Conservation (phyloP, 176 grass and related monocot species). For the Cocos nucifera region DNA sequence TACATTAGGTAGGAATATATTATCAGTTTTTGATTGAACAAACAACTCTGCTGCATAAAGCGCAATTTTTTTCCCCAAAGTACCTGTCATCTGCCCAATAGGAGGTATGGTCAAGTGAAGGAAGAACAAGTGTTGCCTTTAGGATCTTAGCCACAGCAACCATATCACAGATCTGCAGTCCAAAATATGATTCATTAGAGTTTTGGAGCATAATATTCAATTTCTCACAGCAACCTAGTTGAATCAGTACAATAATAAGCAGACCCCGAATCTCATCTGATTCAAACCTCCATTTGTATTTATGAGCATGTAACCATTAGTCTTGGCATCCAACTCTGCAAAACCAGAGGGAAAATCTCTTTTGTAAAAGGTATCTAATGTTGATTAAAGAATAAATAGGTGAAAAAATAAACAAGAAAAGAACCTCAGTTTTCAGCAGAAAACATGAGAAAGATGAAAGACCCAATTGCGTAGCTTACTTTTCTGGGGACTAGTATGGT, state of each 20-base stretch:
- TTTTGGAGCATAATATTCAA: constrained; percentile 6
- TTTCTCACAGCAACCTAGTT: constrained; percentile 1
- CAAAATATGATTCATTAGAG: constrained; percentile 23
- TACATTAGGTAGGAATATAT: constrained; percentile 14
- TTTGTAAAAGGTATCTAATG: background rate
- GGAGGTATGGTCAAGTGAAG: constrained; percentile 95
- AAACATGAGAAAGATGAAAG: background rate
- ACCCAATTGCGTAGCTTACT: constrained; percentile 30
- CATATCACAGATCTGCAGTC: constrained; percentile 95
- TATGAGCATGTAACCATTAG: constrained; percentile 87
- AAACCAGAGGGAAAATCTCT: constrained; percentile 13
- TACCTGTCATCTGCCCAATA: constrained; percentile 99
- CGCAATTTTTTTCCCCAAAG: too few species aligned
- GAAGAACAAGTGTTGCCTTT: constrained; percentile 90
- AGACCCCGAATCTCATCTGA: constrained; percentile 99
- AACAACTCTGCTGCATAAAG: too few species aligned
- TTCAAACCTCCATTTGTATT: constrained; percentile 99
- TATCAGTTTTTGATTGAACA: too few species aligned
- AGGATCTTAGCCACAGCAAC: constrained; percentile 95
- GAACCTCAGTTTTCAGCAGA: background rate
- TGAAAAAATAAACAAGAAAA: constrained; percentile 12
- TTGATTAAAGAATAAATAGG: constrained; percentile 14
- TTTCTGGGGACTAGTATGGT: constrained; percentile 55
- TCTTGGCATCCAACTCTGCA: constrained; percentile 65
- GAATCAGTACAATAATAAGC: constrained; percentile 36